Base-by-base conservation (phyloP, 495 filamentous ascomycete genomes). In the Talaromyces trachyspermus region DNA sequence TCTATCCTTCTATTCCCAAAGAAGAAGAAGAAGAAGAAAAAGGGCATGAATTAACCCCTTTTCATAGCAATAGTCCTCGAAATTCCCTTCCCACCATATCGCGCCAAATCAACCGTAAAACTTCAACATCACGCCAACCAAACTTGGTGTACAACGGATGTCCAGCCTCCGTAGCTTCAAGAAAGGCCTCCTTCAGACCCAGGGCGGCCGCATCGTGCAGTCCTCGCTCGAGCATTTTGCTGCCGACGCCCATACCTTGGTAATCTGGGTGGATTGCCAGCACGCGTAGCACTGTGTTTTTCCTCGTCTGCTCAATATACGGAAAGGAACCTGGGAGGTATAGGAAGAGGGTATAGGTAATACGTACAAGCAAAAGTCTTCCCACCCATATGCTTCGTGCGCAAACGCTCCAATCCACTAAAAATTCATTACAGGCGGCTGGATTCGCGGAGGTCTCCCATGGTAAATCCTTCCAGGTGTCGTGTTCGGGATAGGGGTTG, bases 121-220 rank as follows among this genome's bases (percentile, higher is more conserved):
- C 30, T 25, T 68, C 64, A 7, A 65, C 54, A 23, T 50, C 49
- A 41, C 46, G 45, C 58, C 68, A 76, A 15, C 65, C 66, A 19
- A 57, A 43, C 19, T 56, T 68, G 39, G 54, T 54, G 46, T 69
- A 69, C 1, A 69, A 22, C 4, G 55, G 49, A 19, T 54, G 55
- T 8, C 61, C 66, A 4, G 48, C 37, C 5, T 57, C 53, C 6
- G 61, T 65, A 12, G 66, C 63, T 49, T 68, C 61, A 1, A 66
- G 41, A 43, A 61, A 69, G 5, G 43, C 36, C n/a, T 36, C 30
- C 26, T 48, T 55, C 17, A 63, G 48, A 12, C 54, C 55, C 2
- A 49, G 43, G 10, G 48, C 33, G 27, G 65, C 61, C 5, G 64
- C 54, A 7, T 65, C 50, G 5, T 49, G 51, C 5, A 68, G 39